Evolutionary conservation across 2,329 filamentous ascomycete genomes (phyloP).

Genomic region (Akanthomyces muscarius): DNA sequence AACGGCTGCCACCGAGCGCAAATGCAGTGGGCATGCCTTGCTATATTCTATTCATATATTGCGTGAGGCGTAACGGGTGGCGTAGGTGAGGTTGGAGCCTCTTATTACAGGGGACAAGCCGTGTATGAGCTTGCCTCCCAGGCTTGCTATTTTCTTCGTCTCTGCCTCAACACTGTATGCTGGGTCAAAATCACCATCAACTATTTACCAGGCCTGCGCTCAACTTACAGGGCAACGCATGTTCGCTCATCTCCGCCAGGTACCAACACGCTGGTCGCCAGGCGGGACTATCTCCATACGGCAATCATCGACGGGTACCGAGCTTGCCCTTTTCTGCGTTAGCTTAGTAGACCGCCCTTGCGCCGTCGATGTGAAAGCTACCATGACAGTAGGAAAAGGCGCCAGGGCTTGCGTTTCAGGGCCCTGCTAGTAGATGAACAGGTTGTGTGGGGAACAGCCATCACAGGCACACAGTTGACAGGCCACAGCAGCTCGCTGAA

Average conservation of each 20-base stretch:
- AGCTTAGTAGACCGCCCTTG: not conserved
- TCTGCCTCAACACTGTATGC: too few relatives aligned
- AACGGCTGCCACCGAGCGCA: too few relatives aligned
- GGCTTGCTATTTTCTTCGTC: not conserved
- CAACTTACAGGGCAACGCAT: not conserved
- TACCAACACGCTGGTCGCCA: not conserved
- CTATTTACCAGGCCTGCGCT: not conserved
- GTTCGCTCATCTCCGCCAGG: conserved; percentile 9
- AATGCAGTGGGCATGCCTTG: too few relatives aligned
- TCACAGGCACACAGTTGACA: too few relatives aligned
- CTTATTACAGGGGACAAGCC: too few relatives aligned
- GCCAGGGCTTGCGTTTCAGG: conserved; percentile 12
- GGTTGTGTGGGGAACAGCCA: not conserved
- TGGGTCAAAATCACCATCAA: not conserved
- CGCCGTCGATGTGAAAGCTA: not conserved
- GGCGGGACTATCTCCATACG: not conserved
- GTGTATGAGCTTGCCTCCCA: too few relatives aligned
- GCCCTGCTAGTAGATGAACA: conserved; percentile 12
- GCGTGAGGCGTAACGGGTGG: too few relatives aligned
- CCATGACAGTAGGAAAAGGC: not conserved
- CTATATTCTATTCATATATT: too few relatives aligned
- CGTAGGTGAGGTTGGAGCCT: too few relatives aligned
- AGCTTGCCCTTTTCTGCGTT: not conserved
- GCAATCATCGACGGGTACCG: conserved; percentile 3
- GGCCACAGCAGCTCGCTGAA: not conserved